phyloP scores from a whole-genome alignment of 768 basidiomycete genomes.

The Phlebiopsis gigantea region DNA sequence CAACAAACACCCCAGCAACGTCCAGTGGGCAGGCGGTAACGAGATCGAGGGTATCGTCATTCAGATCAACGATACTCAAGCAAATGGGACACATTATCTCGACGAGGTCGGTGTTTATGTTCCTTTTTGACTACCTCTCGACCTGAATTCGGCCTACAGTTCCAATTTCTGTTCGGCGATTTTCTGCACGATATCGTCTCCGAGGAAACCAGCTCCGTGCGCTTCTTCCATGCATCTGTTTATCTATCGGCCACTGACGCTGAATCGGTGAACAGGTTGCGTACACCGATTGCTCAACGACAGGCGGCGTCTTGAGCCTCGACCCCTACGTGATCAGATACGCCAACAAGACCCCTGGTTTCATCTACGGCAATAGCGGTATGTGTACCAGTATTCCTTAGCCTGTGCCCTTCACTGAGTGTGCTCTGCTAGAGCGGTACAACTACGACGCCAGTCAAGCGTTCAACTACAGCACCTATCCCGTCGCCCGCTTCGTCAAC shows the following conservation, averaged over 20 bases:
- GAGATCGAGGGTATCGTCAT: slow-evolving; percentile 54
- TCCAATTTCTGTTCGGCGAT: slow-evolving; percentile 45
- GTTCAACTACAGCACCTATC: slow-evolving; percentile 50
- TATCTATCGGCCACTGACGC: too few relatives aligned
- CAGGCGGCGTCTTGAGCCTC: slow-evolving; percentile 48
- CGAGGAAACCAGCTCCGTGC: slow-evolving; percentile 45
- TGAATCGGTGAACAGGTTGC: slow-evolving; percentile 32
- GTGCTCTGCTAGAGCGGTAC: slow-evolving; percentile 39
- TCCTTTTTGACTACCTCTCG: neutral
- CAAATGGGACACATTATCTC: slow-evolving; percentile 43
- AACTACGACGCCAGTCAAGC: slow-evolving; percentile 49
- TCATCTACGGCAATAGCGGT: slow-evolving; percentile 55
- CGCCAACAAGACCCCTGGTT: slow-evolving; percentile 43
- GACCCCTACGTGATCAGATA: slow-evolving; percentile 50
- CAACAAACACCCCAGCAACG: slow-evolving; percentile 52
- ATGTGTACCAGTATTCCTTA: slow-evolving; percentile 10
- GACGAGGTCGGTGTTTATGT: slow-evolving; percentile 34
- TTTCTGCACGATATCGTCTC: slow-evolving; percentile 43
- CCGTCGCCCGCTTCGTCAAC: slow-evolving; percentile 50
- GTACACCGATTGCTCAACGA: slow-evolving; percentile 58
- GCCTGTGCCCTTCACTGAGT: neutral
- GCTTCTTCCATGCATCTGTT: too few relatives aligned
- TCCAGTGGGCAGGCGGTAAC: slow-evolving; percentile 58
- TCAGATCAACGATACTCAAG: slow-evolving; percentile 27
- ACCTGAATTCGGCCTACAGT: slow-evolving; percentile 27